Base-by-base conservation (phyloP, 2,329 filamentous ascomycete genomes). In the Lecanoromycetidae sp. region DNA sequence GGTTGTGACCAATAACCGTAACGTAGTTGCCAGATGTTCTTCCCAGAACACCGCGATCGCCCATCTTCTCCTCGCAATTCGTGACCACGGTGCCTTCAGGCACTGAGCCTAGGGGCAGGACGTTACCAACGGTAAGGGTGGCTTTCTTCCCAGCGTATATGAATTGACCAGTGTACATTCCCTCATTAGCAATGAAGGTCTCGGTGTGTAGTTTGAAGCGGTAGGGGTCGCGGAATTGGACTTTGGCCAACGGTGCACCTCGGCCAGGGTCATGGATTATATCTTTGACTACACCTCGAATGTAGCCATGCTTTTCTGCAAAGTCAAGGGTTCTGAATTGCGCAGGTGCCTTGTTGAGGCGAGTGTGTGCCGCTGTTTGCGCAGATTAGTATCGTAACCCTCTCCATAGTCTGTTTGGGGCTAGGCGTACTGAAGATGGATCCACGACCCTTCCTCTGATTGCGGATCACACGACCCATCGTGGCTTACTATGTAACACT, bases 151-250 rank as follows among this genome's bases (percentile, higher is more conserved):
- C 91, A 68, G 90, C 91, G 75, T 98, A 98, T 83, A 98, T 87
- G 80, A 98, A 98, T 75, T 98, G 91, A 70, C 91, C 91, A 60
- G 91, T 95, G 86, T 96, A 98, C 88, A 96, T 95, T 77, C 91
- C 91, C 79, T 96, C 91, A 76, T 96, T 98, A 74, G 91, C 91
- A 68, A 98, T 98, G 83, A 98, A 95, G 62, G 91, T 98, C 83
- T 98, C 88, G 71, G 84, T 90, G 70, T 87, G 76, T 69, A 88
- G 82, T 82, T 94, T 94, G 84, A 86, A 96, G 72, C 82, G 80
- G 84, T 98, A 98, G 64, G 91, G 87, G 74, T 94, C 85, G 64
- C 91, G 88, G 86, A 98, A 98, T 63, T 80, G 75, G 66, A 98
- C 88, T 74, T 86, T 87, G 69, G 91, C 91, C 67, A 98, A 86